These are phyloP conservation scores for Chaetomiaceae sp. DNA, from an alignment of 2,329 filamentous ascomycete species.

Conservation along the genomic window DNA sequence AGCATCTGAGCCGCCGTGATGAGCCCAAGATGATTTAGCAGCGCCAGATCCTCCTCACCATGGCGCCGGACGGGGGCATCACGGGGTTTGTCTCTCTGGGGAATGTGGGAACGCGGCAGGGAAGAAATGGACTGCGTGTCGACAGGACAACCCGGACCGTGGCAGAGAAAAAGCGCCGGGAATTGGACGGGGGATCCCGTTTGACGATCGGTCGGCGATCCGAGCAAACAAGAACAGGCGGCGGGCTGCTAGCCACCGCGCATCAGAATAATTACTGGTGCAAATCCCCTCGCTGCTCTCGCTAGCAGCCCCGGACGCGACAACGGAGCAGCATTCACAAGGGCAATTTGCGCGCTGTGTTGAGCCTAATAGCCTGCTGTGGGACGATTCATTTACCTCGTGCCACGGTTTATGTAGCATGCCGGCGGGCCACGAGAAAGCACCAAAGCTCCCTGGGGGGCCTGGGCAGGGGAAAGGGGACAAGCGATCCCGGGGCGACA, in stretches of 20 bases:
- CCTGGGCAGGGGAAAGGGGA: background rate
- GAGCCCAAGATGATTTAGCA: conserved; percentile 15
- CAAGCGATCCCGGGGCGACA: conserved; percentile 11
- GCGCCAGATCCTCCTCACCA: conserved; percentile 19
- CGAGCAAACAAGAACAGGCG: conserved; percentile 16
- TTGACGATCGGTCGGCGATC: conserved; percentile 15
- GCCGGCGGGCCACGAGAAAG: conserved; percentile 13
- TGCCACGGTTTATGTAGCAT: conserved; percentile 5
- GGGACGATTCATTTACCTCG: conserved; percentile 20
- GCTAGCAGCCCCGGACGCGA: conserved; percentile 4
- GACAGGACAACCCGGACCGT: background rate
- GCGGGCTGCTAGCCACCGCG: conserved; percentile 13
- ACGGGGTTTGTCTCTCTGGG: background rate
- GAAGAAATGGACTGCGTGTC: conserved; percentile 9
- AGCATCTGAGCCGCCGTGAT: conserved; percentile 16
- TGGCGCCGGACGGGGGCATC: conserved; percentile 16
- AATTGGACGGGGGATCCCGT: conserved; percentile 17
- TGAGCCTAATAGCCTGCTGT: conserved; percentile 22
- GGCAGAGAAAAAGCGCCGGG: conserved; percentile 17
- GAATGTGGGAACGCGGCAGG: conserved; percentile 6
- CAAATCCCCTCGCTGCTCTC: conserved; percentile 7
- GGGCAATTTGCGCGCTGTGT: conserved; percentile 19
- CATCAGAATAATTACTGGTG: conserved; percentile 20
- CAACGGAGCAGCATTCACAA: conserved; percentile 1
- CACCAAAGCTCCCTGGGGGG: no score